Evolutionary conservation across 139 green algal genomes (phyloP), one percentile per base, ranked within the genome.

Genomic region (Chlamydomonas incerta): DNA sequence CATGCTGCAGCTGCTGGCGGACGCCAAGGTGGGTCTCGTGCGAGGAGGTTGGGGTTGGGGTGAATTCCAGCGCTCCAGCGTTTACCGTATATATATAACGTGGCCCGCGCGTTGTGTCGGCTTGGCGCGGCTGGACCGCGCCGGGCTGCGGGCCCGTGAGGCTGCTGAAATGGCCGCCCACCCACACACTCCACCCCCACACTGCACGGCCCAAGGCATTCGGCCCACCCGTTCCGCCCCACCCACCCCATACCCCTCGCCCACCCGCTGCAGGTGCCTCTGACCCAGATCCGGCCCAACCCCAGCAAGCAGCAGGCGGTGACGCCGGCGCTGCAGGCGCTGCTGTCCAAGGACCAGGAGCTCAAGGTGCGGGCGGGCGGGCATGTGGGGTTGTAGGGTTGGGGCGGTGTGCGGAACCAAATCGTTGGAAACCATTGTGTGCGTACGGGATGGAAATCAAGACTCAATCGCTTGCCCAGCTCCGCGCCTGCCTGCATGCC

Each of bases 301-400:
- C 95, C 96, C 3, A 82, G 72, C 67, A 97, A 97, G 84, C 84
- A 95, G 37, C 93, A 96, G 86, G 74, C 90, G 1, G 92, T 98
- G 24, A 90, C 83, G 9, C 93, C 93, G 0, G 92, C 95, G 14
- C 91, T 98, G 63, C 91, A 95, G 89, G 96, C 95, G 17, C 91
- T 98, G 79, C 92, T 98, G 41, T 96, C 92, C 50, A 98, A 98
- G 87, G 94, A 95, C 50, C 52, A 85, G 26, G 96, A 98, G 83
- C 91, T 99, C 62, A 98, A 98, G 93, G 93, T 93, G 62, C 8
- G 41, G 41, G 41, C 8, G 41, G 41, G 6, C 8, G 41, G 41
- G 6, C 41, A 5, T 50, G 41, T 50, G 41, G 41, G 5, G 41
- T 5, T 50, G 41, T 50, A 8, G 3, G 77, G 6, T 21, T 17